Conservation (phyloP, 768 basidiomycete genomes). For the Lyophyllum semitale region DNA sequence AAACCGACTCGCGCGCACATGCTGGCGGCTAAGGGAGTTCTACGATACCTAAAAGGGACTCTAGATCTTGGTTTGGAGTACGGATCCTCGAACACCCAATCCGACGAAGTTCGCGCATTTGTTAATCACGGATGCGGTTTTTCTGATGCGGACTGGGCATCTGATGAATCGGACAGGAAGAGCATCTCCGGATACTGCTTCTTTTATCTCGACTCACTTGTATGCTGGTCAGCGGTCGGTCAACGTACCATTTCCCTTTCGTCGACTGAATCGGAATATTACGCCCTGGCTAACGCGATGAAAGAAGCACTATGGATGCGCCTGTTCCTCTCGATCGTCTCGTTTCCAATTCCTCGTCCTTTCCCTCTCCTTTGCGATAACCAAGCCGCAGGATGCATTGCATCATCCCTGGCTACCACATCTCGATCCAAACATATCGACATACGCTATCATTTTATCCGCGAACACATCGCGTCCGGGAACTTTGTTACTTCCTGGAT, state of each 20-base stretch:
- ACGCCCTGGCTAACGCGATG: not conserved
- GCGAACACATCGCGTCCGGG: not conserved
- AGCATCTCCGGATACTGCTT: not conserved
- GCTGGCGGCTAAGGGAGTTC: not conserved
- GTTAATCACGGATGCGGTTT: not conserved
- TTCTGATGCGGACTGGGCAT: not conserved
- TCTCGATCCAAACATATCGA: not conserved
- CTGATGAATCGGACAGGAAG: not conserved
- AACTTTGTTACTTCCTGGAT: not conserved
- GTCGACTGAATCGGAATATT: not conserved
- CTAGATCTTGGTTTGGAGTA: not conserved
- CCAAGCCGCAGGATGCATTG: not conserved
- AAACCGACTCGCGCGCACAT: not conserved
- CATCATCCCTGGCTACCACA: not conserved
- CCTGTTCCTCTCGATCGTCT: not conserved
- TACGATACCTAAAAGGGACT: not conserved
- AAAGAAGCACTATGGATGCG: not conserved
- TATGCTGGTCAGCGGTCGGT: not conserved
- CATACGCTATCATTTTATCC: not conserved
- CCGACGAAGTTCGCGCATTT: not conserved
- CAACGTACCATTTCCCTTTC: not conserved
- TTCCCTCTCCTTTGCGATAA: not conserved
- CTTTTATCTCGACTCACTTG: not conserved
- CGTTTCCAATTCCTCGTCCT: not conserved
- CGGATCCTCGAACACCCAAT: not conserved